phyloP scores from a whole-genome alignment of 352 stramenopile species.

The Pythium dissotocum region DNA sequence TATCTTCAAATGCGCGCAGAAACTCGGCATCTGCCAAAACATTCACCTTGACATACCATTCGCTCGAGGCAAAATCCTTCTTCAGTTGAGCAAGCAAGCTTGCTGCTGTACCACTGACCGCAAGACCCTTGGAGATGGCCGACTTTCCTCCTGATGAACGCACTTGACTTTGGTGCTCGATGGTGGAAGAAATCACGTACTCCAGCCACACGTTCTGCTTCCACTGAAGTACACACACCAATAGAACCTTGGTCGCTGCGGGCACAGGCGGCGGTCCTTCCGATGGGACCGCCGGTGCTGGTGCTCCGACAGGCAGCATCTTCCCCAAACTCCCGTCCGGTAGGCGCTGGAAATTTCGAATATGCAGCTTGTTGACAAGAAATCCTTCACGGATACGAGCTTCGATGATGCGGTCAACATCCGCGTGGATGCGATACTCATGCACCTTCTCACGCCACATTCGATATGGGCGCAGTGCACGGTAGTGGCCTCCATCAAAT shows the following conservation, averaged over 20 bases:
- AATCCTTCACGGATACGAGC: constrained; percentile 84
- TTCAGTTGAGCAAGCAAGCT: constrained; percentile 6
- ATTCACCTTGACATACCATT: constrained; percentile 89
- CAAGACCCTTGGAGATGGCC: no score
- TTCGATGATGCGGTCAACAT: constrained; percentile 81
- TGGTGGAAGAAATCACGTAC: constrained; percentile 81
- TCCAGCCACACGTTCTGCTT: constrained; percentile 90
- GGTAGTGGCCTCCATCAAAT: constrained; percentile 61
- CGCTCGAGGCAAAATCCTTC: constrained; percentile 33
- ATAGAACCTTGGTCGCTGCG: constrained; percentile 59
- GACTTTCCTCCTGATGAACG: no score
- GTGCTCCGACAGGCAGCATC: constrained; percentile 5
- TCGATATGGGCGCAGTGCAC: constrained; percentile 74
- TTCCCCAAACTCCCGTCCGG: constrained; percentile 25
- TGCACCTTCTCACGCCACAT: constrained; percentile 89
- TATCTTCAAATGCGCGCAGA: constrained; percentile 78
- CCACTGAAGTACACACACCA: constrained; percentile 87
- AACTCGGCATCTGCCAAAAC: constrained; percentile 82
- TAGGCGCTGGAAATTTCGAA: constrained; percentile 34
- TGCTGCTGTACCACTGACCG: neutral
- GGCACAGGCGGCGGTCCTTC: constrained; percentile 1
- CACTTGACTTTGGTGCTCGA: constrained; percentile 31
- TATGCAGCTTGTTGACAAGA: constrained; percentile 75
- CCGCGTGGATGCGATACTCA: constrained; percentile 84
- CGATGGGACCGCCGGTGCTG: neutral